Evolutionary conservation across 225 moss, liverwort and hornwort species (phyloP).

Genomic region (Physcomitrellopsis africana): DNA sequence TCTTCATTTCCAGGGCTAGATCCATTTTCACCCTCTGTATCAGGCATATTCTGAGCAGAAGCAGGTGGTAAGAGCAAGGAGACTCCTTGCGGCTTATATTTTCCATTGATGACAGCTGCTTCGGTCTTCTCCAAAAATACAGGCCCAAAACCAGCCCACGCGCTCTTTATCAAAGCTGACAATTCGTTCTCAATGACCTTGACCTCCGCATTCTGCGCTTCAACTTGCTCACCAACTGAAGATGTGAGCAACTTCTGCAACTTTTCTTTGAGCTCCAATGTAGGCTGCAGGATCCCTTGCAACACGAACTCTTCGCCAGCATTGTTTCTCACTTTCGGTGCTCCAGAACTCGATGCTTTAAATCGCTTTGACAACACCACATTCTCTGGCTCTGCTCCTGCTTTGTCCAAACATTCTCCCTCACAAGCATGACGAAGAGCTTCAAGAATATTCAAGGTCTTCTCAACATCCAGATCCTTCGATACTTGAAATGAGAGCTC

Average conservation of each 20-base stretch:
- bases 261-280: constrained; percentile 35
- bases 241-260: constrained; percentile 21
- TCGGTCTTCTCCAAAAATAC: constrained; percentile 40
- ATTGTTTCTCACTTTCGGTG: constrained; percentile 10
- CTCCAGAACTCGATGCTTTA: constrained; percentile 21
- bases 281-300: constrained; percentile 34
- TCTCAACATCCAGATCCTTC: constrained; percentile 28
- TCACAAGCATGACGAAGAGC: constrained; percentile 27
- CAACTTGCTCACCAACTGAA: constrained; percentile 7
- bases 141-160: constrained; percentile 46
- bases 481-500: constrained; percentile 30
- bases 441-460: constrained; percentile 27
- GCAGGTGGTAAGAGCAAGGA: not conserved
- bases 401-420: not conserved
- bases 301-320: constrained; percentile 23
- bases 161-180: constrained; percentile 15
- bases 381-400: constrained; percentile 24
- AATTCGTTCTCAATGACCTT: constrained; percentile 30
- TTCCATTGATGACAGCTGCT: constrained; percentile 35
- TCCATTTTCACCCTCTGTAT: constrained; percentile 9
- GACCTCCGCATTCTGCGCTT: constrained; percentile 10
- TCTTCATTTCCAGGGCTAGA: not conserved
- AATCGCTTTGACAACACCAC: constrained; percentile 22
- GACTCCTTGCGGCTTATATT: constrained; percentile 39
- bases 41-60: constrained; percentile 13